Percentiles rank a stretch among this genome's conserved stretches.
Conservation (phyloP, 805 yeast genomes). For the Saccharomycopsis microspora region DNA sequence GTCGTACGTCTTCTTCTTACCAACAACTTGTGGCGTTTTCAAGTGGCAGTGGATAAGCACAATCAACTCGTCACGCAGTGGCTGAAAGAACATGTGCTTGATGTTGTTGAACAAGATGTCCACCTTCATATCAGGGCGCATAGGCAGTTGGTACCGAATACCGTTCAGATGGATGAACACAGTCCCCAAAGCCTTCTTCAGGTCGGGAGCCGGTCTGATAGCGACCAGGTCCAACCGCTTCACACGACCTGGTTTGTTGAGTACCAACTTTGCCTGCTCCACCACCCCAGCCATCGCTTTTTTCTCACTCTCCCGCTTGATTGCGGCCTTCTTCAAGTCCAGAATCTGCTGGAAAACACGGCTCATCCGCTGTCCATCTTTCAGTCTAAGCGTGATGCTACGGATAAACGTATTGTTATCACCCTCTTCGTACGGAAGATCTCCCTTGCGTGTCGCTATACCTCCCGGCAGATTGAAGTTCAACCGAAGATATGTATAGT, state of each 20-base stretch:
- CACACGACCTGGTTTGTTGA: constrained; percentile 74
- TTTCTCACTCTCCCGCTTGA: constrained; percentile 81
- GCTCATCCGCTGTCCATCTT: constrained; percentile 82
- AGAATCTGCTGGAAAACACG: constrained; percentile 84
- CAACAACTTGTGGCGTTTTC: constrained; percentile 87
- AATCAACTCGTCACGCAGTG: constrained; percentile 88
- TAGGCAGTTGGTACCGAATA: constrained; percentile 81
- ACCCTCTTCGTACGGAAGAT: constrained; percentile 83
- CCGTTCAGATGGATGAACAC: constrained; percentile 93
- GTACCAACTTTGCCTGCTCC: constrained; percentile 78
- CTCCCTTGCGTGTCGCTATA: constrained; percentile 54
- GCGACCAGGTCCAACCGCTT: constrained; percentile 79
- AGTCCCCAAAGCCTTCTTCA: constrained; percentile 89
- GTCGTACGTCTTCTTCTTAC: constrained; percentile 90
- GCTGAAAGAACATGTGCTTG: constrained; percentile 90
- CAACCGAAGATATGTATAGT: constrained; percentile 77
- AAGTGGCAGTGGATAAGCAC: constrained; percentile 89
- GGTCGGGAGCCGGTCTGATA: constrained; percentile 92
- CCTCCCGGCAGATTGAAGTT: constrained; percentile 94
- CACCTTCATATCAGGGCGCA: constrained; percentile 74
- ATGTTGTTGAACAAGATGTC: constrained; percentile 85
- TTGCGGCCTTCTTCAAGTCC: constrained; percentile 85
- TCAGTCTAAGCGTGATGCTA: constrained; percentile 77
- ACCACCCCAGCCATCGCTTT: constrained; percentile 91
- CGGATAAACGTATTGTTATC: constrained; percentile 80